Base-by-base conservation (phyloP, 2,329 filamentous ascomycete species). In the Camptophora hylomeconis region DNA sequence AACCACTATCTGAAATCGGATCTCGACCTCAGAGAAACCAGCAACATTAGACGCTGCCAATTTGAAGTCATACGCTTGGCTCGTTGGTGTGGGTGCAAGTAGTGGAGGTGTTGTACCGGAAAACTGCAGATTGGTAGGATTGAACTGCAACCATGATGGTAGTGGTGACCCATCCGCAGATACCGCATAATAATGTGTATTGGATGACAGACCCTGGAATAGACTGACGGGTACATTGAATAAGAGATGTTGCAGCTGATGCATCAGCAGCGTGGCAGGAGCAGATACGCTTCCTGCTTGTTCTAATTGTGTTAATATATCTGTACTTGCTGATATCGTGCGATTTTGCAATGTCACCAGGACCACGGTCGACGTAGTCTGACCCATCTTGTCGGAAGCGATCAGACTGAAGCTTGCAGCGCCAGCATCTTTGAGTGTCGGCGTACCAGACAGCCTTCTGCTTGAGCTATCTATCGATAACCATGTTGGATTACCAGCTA, bases 71-170 rank as follows among this genome's bases (percentile, higher is more conserved):
- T 84, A 89, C 0, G 60, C 67, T 46, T 92, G 77, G 3, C 82
- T 76, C 5, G 73, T 72, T 17, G 75, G 68, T 19, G 72, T 54
- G 7, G 77, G 59, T 16, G 70, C 72, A 33, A 69, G 66, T 25
- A 73, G 61, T 1, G 72, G 57, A 1, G 82, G 83, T 2, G 77
- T 78, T 18, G 56, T 69, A 14, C 84, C 84, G 1, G 67, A 69
- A 44, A 92, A 92, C 1, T 63, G 65, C 20, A 92, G 56, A 1
- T 54, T 61, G 2, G 49, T 49, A 1, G 67, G 48, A 41, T 89
- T 69, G 45, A 93, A 93, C n/a, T 58, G 58, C 24, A 92, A 60
- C 84, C 84, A 93, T 1, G 82, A 75, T 12, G 84, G 84, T 19
- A 93, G 58, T 19, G 84, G 83, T n/a, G 79, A 80, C 45, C 80